These are phyloP conservation scores for Diospyros kaki DNA, from an alignment of 148 eudicot species.

Conservation along the genomic window DNA sequence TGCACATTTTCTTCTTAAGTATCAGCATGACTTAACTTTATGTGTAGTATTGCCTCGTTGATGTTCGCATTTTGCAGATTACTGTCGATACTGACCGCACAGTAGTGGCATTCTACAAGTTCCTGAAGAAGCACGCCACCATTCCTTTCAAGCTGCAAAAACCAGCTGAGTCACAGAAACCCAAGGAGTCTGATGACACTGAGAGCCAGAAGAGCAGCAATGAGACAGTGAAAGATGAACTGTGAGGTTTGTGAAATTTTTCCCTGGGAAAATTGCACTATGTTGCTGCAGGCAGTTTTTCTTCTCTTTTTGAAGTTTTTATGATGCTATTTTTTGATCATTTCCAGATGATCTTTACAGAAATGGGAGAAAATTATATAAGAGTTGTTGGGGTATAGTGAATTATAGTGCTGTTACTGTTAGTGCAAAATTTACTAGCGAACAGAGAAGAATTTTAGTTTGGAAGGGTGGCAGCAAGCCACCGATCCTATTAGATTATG, in stretches of 20 bases:
- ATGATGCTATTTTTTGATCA: too few relatives aligned
- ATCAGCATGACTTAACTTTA: neutral
- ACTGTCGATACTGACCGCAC: conserved; percentile 50
- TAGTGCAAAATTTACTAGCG: too few relatives aligned
- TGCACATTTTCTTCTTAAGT: neutral
- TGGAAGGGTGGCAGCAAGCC: too few relatives aligned
- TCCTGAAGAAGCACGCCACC: conserved; percentile 69
- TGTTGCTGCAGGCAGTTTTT: neutral
- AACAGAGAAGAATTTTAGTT: too few relatives aligned
- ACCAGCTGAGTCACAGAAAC: conserved; percentile 26
- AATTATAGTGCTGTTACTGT: too few relatives aligned
- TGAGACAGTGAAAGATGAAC: conserved; percentile 25
- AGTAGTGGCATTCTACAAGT: conserved; percentile 67
- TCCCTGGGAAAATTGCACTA: too few relatives aligned
- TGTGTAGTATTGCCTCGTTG: neutral
- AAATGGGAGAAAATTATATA: too few relatives aligned
- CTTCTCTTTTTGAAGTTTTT: neutral
- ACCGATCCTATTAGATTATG: too few relatives aligned
- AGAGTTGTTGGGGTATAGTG: too few relatives aligned
- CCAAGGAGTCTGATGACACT: conserved; percentile 15
- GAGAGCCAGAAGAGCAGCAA: conserved; percentile 22
- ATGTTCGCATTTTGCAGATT: conserved; percentile 37
- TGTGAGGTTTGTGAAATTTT: conserved; percentile 14
- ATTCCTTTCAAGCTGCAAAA: conserved; percentile 66
- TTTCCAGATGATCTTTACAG: too few relatives aligned